Conservation (phyloP, 257 asterid genomes). For the Nicotiana undulata region DNA sequence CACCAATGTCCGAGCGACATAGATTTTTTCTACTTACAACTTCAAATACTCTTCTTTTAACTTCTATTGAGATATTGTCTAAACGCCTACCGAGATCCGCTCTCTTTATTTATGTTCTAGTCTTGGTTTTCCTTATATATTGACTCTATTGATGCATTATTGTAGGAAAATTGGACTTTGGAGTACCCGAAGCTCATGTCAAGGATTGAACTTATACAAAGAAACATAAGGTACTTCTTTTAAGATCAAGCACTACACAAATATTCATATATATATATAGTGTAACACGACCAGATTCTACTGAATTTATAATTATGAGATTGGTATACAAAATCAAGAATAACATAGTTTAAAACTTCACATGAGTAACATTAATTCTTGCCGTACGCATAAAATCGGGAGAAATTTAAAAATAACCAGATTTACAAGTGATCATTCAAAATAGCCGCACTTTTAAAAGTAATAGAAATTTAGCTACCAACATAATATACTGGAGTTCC, state of each 20-base stretch:
- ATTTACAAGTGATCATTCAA: no score
- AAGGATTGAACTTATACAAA: slow-evolving; percentile 58
- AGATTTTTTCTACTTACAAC: background rate
- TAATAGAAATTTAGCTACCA: no score
- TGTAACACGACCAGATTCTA: background rate
- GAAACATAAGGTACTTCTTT: slow-evolving; percentile 47
- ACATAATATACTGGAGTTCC: no score
- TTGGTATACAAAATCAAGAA: background rate
- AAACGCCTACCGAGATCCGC: background rate
- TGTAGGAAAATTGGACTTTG: slow-evolving; percentile 47
- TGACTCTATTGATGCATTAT: background rate
- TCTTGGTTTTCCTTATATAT: background rate
- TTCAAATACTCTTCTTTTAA: background rate
- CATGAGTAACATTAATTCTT: no score
- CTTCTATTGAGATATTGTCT: background rate
- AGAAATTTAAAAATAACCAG: no score
- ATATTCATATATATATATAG: no score
- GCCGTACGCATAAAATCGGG: no score
- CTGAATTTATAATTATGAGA: background rate
- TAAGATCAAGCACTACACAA: background rate
- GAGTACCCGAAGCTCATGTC: slow-evolving; percentile 61
- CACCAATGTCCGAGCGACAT: no score
- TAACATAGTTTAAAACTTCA: background rate
- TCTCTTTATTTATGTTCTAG: background rate
- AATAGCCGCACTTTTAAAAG: no score